Base-by-base conservation (phyloP, 352 stramenopile species). In the Phytopythium delawarense region DNA sequence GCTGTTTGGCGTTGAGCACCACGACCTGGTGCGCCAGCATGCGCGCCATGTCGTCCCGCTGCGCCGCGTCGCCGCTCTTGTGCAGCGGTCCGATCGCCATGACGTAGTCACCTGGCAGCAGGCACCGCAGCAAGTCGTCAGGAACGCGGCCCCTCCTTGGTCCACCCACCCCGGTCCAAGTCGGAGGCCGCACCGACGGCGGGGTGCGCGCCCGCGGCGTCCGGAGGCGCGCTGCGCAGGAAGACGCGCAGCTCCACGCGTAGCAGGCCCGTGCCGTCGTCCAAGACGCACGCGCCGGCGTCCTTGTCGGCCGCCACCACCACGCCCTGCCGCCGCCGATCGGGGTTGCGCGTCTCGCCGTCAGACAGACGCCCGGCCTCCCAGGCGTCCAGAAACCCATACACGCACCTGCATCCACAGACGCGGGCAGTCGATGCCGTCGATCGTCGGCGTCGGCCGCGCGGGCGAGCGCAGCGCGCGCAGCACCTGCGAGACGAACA, bases 81-180 rank as follows among this genome's bases (percentile, higher is more conserved):
- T 83, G 71, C 46, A 90, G 66, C 2, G 85, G 85, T 1, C 85
- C 85, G 56, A 94, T 91, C 20, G 83, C 70, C 81, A 94, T 89
- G n/a, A 91, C 69, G 49, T 87, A 87, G 62, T 88, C 79, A 28
- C 81, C 81, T 85, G 16, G 57, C 30, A 11, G 8, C 18, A n/a
- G 18, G 4, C 30, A 42, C 28, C 39, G 7, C 18, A 15, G 7
- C 28, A 54, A 45, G 45, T 50, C 32, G 11, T 50, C 30, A 64
- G 3, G 6, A 49, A 49, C 20, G 25, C 25, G 7, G 20, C 1
- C 35, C 9, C 35, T 40, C 35, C 42, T 12, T 11, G 0, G 28
- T 15, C 7, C 40, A 21, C n/a, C 40, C 1, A 20, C 4, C 9
- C 40, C 16, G 16, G 53, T 7, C 25, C 11, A 56, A 49, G 39